phyloP scores from a whole-genome alignment of 1,284 basidiomycete genomes.

The Papiliotrema laurentii region DNA sequence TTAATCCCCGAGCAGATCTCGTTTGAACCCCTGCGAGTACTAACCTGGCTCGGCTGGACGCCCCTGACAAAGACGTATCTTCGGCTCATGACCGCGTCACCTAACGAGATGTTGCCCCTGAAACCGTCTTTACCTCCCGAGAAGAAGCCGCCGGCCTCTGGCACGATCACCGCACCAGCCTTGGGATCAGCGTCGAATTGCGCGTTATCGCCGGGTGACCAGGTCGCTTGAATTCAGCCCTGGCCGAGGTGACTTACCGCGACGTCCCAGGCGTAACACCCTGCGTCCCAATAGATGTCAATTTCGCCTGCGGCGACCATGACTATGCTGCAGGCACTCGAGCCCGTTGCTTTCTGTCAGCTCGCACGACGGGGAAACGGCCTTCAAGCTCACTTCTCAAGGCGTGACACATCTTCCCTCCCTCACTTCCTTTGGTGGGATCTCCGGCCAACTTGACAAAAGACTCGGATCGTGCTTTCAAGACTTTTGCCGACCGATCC shows the following conservation, averaged over 20 bases:
- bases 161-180: constrained; percentile 82
- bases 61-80: constrained; percentile 70
- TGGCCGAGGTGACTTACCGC: constrained; percentile 53
- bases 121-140: constrained; percentile 59
- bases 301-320: constrained; percentile 78
- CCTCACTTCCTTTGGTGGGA: constrained; percentile 60
- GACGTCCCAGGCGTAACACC: constrained; percentile 68
- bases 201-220: background rate
- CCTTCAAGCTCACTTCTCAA: constrained; percentile 54
- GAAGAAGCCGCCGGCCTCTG: constrained; percentile 78
- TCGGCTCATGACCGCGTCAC: constrained; percentile 69
- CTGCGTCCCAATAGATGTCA: constrained; percentile 59
- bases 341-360: constrained; percentile 56
- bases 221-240: background rate
- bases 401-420: constrained; percentile 81
- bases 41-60: constrained; percentile 21
- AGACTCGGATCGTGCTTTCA: constrained; percentile 63
- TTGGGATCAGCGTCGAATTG: constrained; percentile 27
- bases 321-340: constrained; percentile 73
- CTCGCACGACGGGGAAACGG: background rate
- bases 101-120: constrained; percentile 53
- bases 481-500: constrained; percentile 61
- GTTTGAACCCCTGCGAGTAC: background rate
- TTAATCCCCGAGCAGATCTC: background rate
- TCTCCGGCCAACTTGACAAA: constrained; percentile 76